Percentiles rank a stretch among this genome's conserved stretches.
phyloP scores from a whole-genome alignment of 2,329 filamentous ascomycete species.

The Fusarium nelsonii region DNA sequence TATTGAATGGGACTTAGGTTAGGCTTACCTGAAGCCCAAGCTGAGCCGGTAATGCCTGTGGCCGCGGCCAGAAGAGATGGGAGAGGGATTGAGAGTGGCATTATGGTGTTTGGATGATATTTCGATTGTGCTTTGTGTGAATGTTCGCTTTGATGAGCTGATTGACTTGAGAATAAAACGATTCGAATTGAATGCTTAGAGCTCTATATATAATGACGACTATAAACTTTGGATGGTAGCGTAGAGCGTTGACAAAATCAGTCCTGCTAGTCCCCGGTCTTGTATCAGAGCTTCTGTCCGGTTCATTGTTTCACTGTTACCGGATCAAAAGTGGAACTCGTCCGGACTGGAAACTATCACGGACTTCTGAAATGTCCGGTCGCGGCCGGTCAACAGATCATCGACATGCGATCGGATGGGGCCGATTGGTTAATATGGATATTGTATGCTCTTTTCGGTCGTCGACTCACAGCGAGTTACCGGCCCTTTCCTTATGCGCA shows the following conservation, averaged over 20 bases:
- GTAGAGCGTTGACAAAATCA: neutral
- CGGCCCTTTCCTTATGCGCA: slow-evolving; percentile 18
- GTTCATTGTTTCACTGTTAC: neutral
- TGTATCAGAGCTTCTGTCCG: neutral
- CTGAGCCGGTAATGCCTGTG: slow-evolving; percentile 55
- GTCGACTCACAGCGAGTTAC: neutral
- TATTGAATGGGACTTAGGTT: neutral
- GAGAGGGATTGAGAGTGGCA: slow-evolving; percentile 43
- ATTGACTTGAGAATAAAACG: neutral
- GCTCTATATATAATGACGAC: slow-evolving; percentile 11
- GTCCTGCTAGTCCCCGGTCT: neutral
- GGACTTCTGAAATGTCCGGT: slow-evolving; percentile 43
- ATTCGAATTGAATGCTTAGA: neutral
- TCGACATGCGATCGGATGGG: slow-evolving; percentile 8
- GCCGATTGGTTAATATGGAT: slow-evolving; percentile 22
- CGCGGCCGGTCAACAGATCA: slow-evolving; percentile 14
- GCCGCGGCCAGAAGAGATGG: slow-evolving; percentile 53
- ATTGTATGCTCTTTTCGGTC: slow-evolving; percentile 12
- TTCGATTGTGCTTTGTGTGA: neutral
- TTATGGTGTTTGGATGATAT: neutral
- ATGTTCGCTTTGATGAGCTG: neutral
- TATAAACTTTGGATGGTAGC: neutral
- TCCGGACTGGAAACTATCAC: slow-evolving; percentile 37
- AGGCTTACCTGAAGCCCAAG: slow-evolving; percentile 54
- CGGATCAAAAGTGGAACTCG: slow-evolving; percentile 30